Evolutionary conservation across 192 early-diverging fungal species (phyloP).

Genomic region (Podila verticillata): DNA sequence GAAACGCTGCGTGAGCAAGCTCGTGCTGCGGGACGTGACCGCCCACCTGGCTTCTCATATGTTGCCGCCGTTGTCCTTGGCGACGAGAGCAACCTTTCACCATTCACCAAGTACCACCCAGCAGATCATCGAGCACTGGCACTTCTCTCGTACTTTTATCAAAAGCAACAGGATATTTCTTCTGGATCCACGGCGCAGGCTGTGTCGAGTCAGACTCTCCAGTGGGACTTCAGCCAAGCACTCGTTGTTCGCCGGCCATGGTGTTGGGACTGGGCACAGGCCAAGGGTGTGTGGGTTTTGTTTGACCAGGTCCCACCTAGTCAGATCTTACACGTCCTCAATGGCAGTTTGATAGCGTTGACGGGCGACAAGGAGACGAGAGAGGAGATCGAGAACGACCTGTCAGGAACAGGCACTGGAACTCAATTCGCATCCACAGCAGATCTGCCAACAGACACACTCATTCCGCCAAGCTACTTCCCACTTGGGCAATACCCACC

Average conservation of each 20-base stretch:
- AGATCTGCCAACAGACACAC: neutral
- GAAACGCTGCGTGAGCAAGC: constrained; percentile 48
- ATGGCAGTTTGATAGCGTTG: constrained; percentile 85
- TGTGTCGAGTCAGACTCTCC: constrained; percentile 3
- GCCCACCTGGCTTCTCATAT: constrained; percentile 19
- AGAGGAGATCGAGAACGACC: neutral
- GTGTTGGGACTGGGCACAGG: constrained; percentile 67
- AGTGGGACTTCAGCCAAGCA: constrained; percentile 67
- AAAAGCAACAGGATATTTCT: neutral
- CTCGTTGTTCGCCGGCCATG: constrained; percentile 66
- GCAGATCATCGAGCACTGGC: constrained; percentile 74
- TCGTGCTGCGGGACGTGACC: constrained; percentile 5
- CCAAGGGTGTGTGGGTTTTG: constrained; percentile 70
- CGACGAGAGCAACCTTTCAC: constrained; percentile 30
- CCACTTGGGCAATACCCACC: constrained; percentile 47
- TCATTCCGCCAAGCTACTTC: constrained; percentile 53
- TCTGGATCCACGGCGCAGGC: neutral
- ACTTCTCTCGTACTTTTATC: constrained; percentile 77
- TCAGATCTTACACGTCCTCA: constrained; percentile 85
- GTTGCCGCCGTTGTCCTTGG: constrained; percentile 19
- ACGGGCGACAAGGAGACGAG: constrained; percentile 59
- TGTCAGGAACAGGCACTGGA: neutral
- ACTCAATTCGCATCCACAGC: neutral
- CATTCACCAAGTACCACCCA: constrained; percentile 62
- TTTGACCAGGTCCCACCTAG: constrained; percentile 80